A percentile compares a stretch with the other conserved stretches of the same genome.
phyloP scores from a whole-genome alignment of 2,329 filamentous ascomycete species.

The Domatiomyces catenatus region DNA sequence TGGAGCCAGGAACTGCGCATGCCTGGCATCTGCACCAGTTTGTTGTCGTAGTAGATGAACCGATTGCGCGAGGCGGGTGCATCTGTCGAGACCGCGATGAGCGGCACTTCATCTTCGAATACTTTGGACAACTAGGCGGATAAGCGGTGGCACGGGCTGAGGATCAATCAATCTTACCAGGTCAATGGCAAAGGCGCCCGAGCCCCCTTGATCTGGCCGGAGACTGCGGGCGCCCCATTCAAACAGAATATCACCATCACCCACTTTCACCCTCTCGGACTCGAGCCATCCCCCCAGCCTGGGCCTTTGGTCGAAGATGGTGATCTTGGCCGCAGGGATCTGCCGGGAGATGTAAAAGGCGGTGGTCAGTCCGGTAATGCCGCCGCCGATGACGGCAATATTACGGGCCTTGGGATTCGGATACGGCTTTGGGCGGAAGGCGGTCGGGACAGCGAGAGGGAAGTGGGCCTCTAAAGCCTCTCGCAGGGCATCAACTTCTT shows the following conservation, averaged over 20 bases:
- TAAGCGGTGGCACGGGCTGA: neutral
- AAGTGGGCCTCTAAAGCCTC: neutral
- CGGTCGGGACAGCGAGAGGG: neutral
- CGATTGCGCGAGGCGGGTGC: conserved; percentile 46
- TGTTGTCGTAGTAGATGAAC: conserved; percentile 80
- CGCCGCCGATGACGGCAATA: conserved; percentile 61
- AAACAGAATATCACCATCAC: conserved; percentile 52
- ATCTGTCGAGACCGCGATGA: conserved; percentile 30
- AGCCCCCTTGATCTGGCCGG: conserved; percentile 36
- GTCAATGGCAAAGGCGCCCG: conserved; percentile 53
- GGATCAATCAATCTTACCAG: conserved; percentile 40
- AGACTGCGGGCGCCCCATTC: conserved; percentile 74
- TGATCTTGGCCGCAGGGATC: conserved; percentile 55
- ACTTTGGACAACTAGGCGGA: neutral
- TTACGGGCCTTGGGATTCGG: conserved; percentile 22
- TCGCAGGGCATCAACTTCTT: neutral
- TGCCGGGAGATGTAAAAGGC: conserved; percentile 61
- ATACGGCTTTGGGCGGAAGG: neutral
- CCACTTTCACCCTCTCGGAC: conserved; percentile 46
- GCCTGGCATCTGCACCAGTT: conserved; percentile 49
- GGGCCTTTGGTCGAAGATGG: conserved; percentile 58
- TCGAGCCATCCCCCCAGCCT: conserved; percentile 73
- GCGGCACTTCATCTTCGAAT: conserved; percentile 6
- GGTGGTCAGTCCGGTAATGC: conserved; percentile 64
- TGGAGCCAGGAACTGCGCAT: conserved; percentile 17